These are phyloP conservation scores for Microdochium paspali DNA, from an alignment of 2,329 filamentous ascomycete species.

Conservation along the genomic window DNA sequence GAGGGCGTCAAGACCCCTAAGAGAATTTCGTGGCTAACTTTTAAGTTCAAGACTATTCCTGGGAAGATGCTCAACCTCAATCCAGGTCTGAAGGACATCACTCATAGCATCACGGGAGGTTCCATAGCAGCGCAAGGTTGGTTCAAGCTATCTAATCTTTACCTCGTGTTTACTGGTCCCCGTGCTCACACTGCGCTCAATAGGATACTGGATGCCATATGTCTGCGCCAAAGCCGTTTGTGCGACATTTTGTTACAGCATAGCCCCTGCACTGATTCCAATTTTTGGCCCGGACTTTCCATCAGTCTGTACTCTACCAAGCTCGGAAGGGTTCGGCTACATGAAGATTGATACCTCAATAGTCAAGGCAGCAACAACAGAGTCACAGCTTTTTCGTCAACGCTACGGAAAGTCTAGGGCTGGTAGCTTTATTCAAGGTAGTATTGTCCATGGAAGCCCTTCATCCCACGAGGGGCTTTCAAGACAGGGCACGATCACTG, in stretches of 20 bases:
- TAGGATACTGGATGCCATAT: conserved; percentile 96
- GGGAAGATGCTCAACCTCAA: conserved; percentile 75
- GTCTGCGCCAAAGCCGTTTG: conserved; percentile 78
- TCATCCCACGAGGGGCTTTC: neutral
- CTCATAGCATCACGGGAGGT: conserved; percentile 90
- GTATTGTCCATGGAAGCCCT: neutral
- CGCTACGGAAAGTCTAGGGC: conserved; percentile 16
- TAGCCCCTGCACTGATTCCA: conserved; percentile 79
- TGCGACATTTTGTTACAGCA: conserved; percentile 78
- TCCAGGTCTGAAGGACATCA: conserved; percentile 76
- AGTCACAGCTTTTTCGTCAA: conserved; percentile 34
- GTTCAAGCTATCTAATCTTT: conserved; percentile 14
- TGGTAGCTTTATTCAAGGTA: neutral
- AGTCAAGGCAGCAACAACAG: conserved; percentile 39
- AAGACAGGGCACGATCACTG: neutral
- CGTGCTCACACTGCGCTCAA: conserved; percentile 1
- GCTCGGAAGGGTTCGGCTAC: conserved; percentile 52
- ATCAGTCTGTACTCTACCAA: conserved; percentile 54
- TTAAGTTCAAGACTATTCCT: conserved; percentile 61
- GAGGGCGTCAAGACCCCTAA: too few species aligned
- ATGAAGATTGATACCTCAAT: conserved; percentile 56
- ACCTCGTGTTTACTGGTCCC: neutral
- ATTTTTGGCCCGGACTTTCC: conserved; percentile 83
- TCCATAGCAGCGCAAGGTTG: conserved; percentile 82
- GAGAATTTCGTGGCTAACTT: too few species aligned